phyloP scores from a whole-genome alignment of 2,329 filamentous ascomycete genomes.

The Bipolaris gigantea region DNA sequence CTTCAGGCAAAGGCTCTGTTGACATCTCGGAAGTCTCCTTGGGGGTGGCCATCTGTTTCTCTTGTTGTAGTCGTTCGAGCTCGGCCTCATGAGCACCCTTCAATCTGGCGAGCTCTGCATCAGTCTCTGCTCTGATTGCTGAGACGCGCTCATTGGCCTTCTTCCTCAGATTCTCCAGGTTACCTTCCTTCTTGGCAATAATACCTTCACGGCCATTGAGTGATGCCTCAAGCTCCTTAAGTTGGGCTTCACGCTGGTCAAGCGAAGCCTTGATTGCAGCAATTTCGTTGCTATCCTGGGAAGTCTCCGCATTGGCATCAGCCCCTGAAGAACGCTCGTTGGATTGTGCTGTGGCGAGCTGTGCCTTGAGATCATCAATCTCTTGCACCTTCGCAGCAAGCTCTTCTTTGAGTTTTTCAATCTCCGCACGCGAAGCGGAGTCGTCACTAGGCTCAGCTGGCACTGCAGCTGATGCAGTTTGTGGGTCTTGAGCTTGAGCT shows the following conservation, averaged over 20 bases:
- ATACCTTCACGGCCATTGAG: slow-evolving; percentile 41
- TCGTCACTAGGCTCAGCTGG: slow-evolving; percentile 6
- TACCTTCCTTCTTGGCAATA: slow-evolving; percentile 28
- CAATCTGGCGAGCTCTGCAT: slow-evolving; percentile 47
- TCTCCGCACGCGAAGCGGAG: slow-evolving; percentile 18
- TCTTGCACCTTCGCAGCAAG: slow-evolving; percentile 51
- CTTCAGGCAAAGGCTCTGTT: slow-evolving; percentile 6
- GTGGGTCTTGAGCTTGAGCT: slow-evolving; percentile 20
- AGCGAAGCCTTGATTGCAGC: slow-evolving; percentile 40
- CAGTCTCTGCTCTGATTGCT: slow-evolving; percentile 38
- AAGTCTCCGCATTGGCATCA: slow-evolving; percentile 40
- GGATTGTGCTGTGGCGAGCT: slow-evolving; percentile 31
- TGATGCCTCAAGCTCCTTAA: slow-evolving; percentile 48
- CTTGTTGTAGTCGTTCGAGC: slow-evolving; percentile 35
- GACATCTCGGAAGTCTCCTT: slow-evolving; percentile 5
- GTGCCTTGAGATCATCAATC: slow-evolving; percentile 49
- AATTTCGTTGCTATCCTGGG: slow-evolving; percentile 54
- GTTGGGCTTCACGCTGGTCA: slow-evolving; percentile 30
- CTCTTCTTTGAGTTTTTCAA: slow-evolving; percentile 37
- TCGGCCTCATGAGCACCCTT: slow-evolving; percentile 46
- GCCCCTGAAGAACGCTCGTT: not conserved
- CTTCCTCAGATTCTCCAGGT: slow-evolving; percentile 42
- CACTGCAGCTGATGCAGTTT: slow-evolving; percentile 14
- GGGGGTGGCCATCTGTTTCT: slow-evolving; percentile 1
- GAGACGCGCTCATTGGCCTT: slow-evolving; percentile 70